Conservation (phyloP, 2,329 filamentous ascomycete genomes). For the Aspergillus sp. region DNA sequence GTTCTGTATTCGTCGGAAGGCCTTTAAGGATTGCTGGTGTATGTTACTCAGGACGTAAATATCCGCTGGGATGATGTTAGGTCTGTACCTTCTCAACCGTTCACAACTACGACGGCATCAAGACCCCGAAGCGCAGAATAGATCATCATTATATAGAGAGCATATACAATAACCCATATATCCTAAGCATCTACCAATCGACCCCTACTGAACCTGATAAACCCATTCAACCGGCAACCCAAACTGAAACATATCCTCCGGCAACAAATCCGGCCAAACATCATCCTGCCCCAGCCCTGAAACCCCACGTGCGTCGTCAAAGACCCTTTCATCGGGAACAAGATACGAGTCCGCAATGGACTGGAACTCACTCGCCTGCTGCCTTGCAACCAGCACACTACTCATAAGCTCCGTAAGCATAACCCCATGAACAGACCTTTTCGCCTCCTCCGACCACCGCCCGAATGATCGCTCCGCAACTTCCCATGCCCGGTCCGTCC, state of each 20-base stretch:
- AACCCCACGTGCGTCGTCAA: background rate
- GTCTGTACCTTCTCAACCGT: too few relatives aligned
- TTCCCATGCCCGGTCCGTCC: slow-evolving; percentile 2
- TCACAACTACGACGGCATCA: too few relatives aligned
- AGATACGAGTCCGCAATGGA: background rate
- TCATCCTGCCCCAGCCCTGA: background rate
- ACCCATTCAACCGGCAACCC: slow-evolving; percentile 5
- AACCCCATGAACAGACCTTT: slow-evolving; percentile 1
- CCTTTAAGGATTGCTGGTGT: too few relatives aligned
- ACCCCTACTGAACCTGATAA: background rate
- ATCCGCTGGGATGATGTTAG: too few relatives aligned
- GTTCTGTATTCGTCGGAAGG: too few relatives aligned
- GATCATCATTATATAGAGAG: too few relatives aligned
- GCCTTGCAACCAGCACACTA: background rate
- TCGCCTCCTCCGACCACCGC: slow-evolving; percentile 12
- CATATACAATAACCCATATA: background rate
- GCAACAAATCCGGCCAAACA: background rate
- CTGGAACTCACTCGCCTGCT: slow-evolving; percentile 1
- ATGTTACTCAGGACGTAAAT: too few relatives aligned
- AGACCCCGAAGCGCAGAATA: too few relatives aligned
- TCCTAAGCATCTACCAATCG: background rate
- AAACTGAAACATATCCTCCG: background rate
- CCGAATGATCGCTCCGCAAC: slow-evolving; percentile 8
- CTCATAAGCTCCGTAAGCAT: slow-evolving; percentile 12
- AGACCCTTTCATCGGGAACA: background rate